These are phyloP conservation scores for Murraya paniculata DNA, from an alignment of 345 rosid species.

Conservation along the genomic window DNA sequence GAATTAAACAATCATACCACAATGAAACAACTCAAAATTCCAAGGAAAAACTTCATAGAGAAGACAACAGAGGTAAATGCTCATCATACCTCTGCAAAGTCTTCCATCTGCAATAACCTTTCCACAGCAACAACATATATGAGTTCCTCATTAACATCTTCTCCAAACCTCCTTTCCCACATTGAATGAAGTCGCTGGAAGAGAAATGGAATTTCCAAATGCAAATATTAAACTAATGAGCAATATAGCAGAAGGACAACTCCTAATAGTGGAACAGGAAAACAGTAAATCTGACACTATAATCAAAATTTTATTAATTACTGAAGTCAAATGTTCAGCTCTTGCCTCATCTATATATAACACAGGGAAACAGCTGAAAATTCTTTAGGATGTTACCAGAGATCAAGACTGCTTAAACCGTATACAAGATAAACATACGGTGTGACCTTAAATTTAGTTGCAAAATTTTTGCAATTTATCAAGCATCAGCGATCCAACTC, in stretches of 20 bases:
- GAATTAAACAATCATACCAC: neutral
- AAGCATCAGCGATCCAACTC: neutral
- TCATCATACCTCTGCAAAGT: conserved; percentile 70
- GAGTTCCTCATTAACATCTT: conserved; percentile 52
- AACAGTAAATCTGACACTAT: neutral
- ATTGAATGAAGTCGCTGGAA: conserved; percentile 56
- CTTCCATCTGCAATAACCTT: conserved; percentile 79
- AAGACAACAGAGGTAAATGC: neutral
- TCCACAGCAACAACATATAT: conserved; percentile 62
- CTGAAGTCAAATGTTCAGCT: neutral
- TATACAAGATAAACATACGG: neutral
- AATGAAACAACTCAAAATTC: neutral
- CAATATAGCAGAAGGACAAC: neutral
- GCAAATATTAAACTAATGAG: neutral
- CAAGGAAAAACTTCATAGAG: neutral
- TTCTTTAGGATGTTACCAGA: neutral
- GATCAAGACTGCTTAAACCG: neutral
- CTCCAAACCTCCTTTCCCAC: conserved; percentile 83
- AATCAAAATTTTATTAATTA: neutral
- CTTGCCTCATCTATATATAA: neutral
- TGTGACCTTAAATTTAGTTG: neutral
- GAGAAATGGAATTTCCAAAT: conserved; percentile 7
- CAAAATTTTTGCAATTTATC: neutral
- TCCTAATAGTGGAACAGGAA: neutral
- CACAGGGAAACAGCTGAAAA: neutral